A percentile compares a stretch with the other conserved stretches of the same genome.
phyloP scores from a whole-genome alignment of 345 rosid genomes.

The Nephelium lappaceum region DNA sequence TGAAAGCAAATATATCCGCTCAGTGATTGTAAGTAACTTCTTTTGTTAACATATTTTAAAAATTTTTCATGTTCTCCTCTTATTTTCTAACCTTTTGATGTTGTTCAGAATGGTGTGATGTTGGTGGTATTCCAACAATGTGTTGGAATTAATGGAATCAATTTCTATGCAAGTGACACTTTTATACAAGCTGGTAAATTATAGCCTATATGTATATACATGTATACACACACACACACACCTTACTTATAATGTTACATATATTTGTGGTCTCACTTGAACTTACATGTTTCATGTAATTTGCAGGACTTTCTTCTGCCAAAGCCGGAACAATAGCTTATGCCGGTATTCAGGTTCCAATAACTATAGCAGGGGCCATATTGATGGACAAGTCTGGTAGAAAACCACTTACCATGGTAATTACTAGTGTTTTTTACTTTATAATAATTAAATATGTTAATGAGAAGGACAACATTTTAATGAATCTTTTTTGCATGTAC shows the following conservation, averaged over 20 bases:
- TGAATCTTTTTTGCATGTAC: conserved; percentile 10
- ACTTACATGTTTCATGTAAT: neutral
- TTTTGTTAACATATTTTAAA: neutral
- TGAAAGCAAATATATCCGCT: conserved; percentile 58
- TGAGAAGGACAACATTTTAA: neutral
- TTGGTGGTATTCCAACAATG: conserved; percentile 89
- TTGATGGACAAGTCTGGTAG: conserved; percentile 83
- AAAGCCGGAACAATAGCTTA: conserved; percentile 78
- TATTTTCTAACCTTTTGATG: no score
- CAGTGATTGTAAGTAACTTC: conserved; percentile 59
- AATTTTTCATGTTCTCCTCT: neutral
- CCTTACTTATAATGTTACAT: neutral
- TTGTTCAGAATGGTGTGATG: conserved; percentile 72
- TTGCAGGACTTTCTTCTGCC: conserved; percentile 75
- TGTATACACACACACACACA: neutral
- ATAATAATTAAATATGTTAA: neutral
- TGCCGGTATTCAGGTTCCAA: conserved; percentile 89
- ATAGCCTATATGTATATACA: neutral
- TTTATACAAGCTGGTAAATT: conserved; percentile 78
- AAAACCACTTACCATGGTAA: conserved; percentile 90
- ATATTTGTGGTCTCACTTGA: neutral
- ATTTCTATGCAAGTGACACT: conserved; percentile 85
- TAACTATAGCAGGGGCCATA: conserved; percentile 74
- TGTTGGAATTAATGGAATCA: conserved; percentile 79
- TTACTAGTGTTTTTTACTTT: neutral